These are phyloP conservation scores for Ophioceras dolichostomum DNA, from an alignment of 2,329 filamentous ascomycete genomes.

Conservation along the genomic window DNA sequence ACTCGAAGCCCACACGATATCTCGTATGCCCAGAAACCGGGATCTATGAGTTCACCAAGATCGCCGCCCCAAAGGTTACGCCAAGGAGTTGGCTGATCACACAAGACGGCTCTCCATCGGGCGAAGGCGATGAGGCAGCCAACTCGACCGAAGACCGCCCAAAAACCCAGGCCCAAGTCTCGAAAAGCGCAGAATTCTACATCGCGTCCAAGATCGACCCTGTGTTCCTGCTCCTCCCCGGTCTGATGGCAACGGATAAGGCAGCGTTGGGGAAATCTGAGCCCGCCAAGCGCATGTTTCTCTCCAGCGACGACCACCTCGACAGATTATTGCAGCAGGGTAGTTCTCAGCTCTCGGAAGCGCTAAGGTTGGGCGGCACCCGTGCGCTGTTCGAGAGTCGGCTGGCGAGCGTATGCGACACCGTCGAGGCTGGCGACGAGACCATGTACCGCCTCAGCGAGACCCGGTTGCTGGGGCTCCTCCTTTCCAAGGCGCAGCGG, in stretches of 20 bases:
- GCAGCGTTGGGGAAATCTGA: constrained; percentile 17
- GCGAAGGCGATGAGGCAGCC: constrained; percentile 5
- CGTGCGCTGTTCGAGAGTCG: constrained; percentile 46
- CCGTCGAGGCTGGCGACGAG: constrained; percentile 71
- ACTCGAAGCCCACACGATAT: constrained; percentile 41
- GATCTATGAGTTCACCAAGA: constrained; percentile 52
- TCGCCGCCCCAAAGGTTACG: constrained; percentile 36
- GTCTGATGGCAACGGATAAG: constrained; percentile 39
- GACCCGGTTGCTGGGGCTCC: constrained; percentile 50
- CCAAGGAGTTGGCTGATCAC: constrained; percentile 51
- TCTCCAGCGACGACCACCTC: constrained; percentile 60
- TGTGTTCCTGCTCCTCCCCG: constrained; percentile 70
- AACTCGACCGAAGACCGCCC: background rate
- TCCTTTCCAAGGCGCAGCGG: constrained; percentile 59
- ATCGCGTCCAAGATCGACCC: constrained; percentile 77
- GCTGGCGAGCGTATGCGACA: constrained; percentile 65
- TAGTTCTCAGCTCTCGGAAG: constrained; percentile 44
- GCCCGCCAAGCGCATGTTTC: constrained; percentile 47
- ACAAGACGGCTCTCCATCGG: constrained; percentile 3
- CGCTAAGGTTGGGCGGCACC: constrained; percentile 35
- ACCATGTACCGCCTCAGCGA: constrained; percentile 72
- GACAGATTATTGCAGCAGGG: constrained; percentile 45
- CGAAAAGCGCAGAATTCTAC: constrained; percentile 61
- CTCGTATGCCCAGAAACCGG: constrained; percentile 49
- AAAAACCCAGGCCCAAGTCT: constrained; percentile 22